Base-by-base conservation (phyloP, 805 yeast species). In the Pichia rugopelliculosa region DNA sequence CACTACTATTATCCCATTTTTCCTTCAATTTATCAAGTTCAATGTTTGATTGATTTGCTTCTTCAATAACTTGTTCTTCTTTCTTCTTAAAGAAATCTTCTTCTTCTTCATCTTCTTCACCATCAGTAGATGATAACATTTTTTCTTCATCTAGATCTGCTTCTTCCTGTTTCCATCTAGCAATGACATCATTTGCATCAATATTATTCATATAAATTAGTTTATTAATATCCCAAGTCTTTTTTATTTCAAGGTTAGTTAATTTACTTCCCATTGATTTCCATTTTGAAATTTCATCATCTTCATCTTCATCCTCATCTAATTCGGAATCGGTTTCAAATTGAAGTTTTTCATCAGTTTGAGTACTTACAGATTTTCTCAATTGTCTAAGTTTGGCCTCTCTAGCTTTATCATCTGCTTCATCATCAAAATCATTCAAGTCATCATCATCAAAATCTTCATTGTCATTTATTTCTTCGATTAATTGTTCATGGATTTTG, bases 191-290 rank as follows among this genome's bases (percentile, higher is more conserved):
- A 1, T 68, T 71, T 0, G 97, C 90, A 12, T 80, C 77, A 38
- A 88, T 72, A 55, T 87, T 84, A 48, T 83, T 80, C 77, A 85
- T 74, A 64, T 93, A 91, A 5, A 93, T 69, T 47, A 91, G 68
- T 59, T 85, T 87, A 56, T 83, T 81, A 52, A 91, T 78, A 63
- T 91, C 87, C 90, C 95, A 87, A 49, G 70, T 72, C 66, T 72
- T 77, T 57, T 68, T 72, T 60, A 66, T 70, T 49, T 67, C 60
- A 6, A 75, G 54, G n/a, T 83, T 76, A 52, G 76, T 71, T 49
- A 86, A 69, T 56, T 75, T 80, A 5, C 79, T 61, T 1, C 96
- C 96, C 36, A 84, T 70, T 11, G 58, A 52, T 44, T 66, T 59
- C 68, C 73, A 74, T 30, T 68, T 67, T 8, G 66, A 63, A 9